phyloP scores from a whole-genome alignment of 805 yeast species.

The Sugiyamaella lignohabitans region DNA sequence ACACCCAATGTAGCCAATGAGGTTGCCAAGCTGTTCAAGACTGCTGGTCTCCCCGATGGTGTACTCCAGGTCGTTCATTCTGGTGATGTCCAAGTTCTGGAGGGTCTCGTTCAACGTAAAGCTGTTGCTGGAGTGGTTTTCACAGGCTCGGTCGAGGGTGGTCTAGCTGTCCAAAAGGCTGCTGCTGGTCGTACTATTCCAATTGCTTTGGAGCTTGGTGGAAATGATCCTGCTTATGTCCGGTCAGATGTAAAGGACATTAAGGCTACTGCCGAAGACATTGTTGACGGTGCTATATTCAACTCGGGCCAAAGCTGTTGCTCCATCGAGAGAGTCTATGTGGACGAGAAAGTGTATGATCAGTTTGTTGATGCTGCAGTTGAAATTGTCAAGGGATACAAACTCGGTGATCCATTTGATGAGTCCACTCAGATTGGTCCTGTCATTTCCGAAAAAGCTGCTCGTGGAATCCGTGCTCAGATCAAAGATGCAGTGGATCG shows the following conservation, averaged over 20 bases:
- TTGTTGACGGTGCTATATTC: constrained; percentile 71
- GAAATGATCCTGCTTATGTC: constrained; percentile 83
- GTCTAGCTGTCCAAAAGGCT: constrained; percentile 60
- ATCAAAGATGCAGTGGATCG: constrained; percentile 43
- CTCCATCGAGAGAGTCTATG: constrained; percentile 84
- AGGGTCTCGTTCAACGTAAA: constrained; percentile 58
- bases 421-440: constrained; percentile 63
- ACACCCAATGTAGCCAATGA: constrained; percentile 78
- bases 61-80: constrained; percentile 77
- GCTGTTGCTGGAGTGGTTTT: constrained; percentile 73
- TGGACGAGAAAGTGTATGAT: constrained; percentile 68
- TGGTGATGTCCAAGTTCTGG: constrained; percentile 61
- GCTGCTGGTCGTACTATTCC: constrained; percentile 64
- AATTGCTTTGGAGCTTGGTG: constrained; percentile 82
- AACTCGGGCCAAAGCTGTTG: constrained; percentile 93
- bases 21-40: constrained; percentile 54
- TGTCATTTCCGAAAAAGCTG: constrained; percentile 46
- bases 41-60: constrained; percentile 81
- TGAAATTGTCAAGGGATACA: constrained; percentile 43
- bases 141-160: constrained; percentile 85
- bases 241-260: constrained; percentile 64
- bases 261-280: constrained; percentile 51
- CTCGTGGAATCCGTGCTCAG: constrained; percentile 41
- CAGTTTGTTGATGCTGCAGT: constrained; percentile 54
- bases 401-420: constrained; percentile 76